Conservation (phyloP, 768 basidiomycete species). For the Leccinum pellstonianum region DNA sequence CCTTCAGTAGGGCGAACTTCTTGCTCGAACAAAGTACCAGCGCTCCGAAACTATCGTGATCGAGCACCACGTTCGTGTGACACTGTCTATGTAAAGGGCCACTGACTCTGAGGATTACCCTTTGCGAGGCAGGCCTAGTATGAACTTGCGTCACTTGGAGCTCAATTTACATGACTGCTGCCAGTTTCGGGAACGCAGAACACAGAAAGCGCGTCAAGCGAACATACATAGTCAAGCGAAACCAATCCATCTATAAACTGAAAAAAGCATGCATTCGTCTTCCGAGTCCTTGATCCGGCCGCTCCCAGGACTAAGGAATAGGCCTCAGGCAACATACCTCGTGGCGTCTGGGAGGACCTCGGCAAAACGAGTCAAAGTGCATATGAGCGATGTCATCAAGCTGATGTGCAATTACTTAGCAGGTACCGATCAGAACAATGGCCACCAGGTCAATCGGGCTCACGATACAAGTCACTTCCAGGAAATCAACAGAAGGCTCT, state of each 20-base stretch:
- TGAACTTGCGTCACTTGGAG: not conserved
- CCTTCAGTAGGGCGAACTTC: not conserved
- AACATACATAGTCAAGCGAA: not conserved
- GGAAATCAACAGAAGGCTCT: slow-evolving; percentile 3
- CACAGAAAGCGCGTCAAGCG: not conserved
- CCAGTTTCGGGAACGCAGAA: not conserved
- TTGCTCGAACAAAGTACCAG: not conserved
- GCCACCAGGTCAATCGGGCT: not conserved
- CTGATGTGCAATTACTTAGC: not conserved
- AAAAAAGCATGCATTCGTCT: not conserved
- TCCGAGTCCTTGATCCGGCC: slow-evolving; percentile 18
- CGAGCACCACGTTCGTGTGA: not conserved
- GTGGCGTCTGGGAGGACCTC: slow-evolving; percentile 8
- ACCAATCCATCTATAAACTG: not conserved
- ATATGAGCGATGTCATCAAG: slow-evolving; percentile 4
- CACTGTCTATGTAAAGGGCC: not conserved
- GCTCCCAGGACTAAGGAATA: slow-evolving; percentile 2
- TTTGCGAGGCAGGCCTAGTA: not conserved
- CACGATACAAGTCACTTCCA: not conserved
- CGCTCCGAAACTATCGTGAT: not conserved
- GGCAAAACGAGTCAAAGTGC: slow-evolving; percentile 11
- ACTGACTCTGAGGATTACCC: slow-evolving; percentile 2
- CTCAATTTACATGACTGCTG: not conserved
- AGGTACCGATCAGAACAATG: slow-evolving; percentile 4
- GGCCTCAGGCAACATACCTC: slow-evolving; percentile 5